Percentiles rank a stretch among this genome's conserved stretches.
Evolutionary conservation across 2,329 filamentous ascomycete genomes (phyloP).

Genomic region (Bimuria novae-zelandiae): DNA sequence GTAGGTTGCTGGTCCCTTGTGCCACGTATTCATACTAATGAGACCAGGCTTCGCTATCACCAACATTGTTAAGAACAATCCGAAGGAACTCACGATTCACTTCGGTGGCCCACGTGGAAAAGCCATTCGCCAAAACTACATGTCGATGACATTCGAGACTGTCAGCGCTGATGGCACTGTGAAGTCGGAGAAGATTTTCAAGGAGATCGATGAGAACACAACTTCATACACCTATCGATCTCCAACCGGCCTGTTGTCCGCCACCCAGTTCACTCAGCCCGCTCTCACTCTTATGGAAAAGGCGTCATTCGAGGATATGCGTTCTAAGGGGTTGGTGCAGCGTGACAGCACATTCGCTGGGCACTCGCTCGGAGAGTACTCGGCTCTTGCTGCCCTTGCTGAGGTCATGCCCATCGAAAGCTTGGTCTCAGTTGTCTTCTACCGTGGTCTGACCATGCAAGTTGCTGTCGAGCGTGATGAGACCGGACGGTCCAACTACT

Average conservation of each 20-base stretch:
- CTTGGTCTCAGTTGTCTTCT: conserved; percentile 97
- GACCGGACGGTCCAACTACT: conserved; percentile 92
- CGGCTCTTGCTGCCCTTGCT: conserved; percentile 89
- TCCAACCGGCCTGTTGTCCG: conserved; percentile 89
- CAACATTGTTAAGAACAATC: conserved; percentile 99
- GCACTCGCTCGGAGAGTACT: conserved; percentile 98
- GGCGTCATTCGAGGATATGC: conserved; percentile 99
- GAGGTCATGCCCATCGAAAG: conserved; percentile 99
- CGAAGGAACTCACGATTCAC: conserved; percentile 97
- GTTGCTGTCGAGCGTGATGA: conserved; percentile 97
- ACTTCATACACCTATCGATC: conserved; percentile 97
- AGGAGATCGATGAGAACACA: conserved; percentile 91
- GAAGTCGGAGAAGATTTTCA: conserved; percentile 99
- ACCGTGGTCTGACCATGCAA: conserved; percentile 98
- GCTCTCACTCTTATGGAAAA: conserved; percentile 99
- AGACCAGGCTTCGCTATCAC: conserved; percentile 87
- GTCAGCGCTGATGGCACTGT: conserved; percentile 87
- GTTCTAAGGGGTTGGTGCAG: conserved; percentile 92
- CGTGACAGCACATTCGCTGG: conserved; percentile 96
- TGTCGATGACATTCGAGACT: conserved; percentile 99
- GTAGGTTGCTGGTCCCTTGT: conserved; percentile 52
- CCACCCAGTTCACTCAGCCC: conserved; percentile 97
- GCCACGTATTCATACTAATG: conserved; percentile 21
- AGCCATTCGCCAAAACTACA: conserved; percentile 98
- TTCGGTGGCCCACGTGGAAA: conserved; percentile 97